Evolutionary conservation across 2,329 filamentous ascomycete genomes (phyloP), one percentile per base, ranked within the genome.

Genomic region (Ascochyta rabiei): DNA sequence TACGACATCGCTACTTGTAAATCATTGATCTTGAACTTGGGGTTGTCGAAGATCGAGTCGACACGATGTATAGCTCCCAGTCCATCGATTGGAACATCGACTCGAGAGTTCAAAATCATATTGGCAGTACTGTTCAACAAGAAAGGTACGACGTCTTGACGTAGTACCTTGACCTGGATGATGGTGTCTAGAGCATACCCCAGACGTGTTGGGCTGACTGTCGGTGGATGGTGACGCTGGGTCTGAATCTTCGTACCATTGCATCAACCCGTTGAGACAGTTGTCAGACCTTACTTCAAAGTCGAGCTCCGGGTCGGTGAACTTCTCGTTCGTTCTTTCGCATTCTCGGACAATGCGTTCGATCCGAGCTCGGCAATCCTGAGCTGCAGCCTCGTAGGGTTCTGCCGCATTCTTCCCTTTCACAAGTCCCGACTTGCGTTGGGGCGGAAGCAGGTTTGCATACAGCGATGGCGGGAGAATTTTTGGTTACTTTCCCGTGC

Each of bases 291-390:
- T 75, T 67, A 91, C 88, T 69, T 93, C 90, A 47, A 96, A 85
- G 67, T 96, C 89, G 67, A 96, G 96, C 68, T 93, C 86, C 16
- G 86, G 84, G 68, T 95, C 91, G 5, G 88, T 85, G 70, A 95
- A 96, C 74, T 91, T 93, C 69, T 91, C 88, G 73, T 96, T 96
- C 43, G 90, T 82, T 3, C 89, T 83, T 21, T 86, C 82, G 70
- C 91, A 96, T 70, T 86, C 83, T 48, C 75, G 77, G 10, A 82
- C 78, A 53, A 85, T 84, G 43, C 81, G 80, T 13, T 79, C 74
- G 5, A 86, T 83, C 26, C 82, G 81, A 55, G 83, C 83, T 49
- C 81, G 80, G 73, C 91, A 96, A 57, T 88, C 83, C 15, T 81
- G 81, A 1, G 83, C 86, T 0, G 90, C 90, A 63, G 89, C 84